phyloP scores from a whole-genome alignment of 2,329 filamentous ascomycete genomes.

The Xylariales sp. region DNA sequence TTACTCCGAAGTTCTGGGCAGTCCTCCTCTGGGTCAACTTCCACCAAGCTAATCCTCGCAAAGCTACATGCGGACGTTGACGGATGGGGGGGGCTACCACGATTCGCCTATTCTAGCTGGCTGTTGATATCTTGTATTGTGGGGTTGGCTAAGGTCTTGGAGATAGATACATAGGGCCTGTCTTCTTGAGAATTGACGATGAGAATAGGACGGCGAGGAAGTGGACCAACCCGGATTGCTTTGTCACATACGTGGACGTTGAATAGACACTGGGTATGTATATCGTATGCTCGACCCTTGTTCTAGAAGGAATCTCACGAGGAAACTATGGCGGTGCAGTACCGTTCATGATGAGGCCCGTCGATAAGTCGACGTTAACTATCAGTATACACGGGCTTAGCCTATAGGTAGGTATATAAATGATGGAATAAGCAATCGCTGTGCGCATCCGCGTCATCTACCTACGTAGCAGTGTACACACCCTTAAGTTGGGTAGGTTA shows the following conservation, averaged over 20 bases:
- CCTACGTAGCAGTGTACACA: too few relatives aligned
- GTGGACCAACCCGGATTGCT: not conserved
- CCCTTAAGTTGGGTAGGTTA: too few relatives aligned
- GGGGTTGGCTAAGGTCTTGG: too few relatives aligned
- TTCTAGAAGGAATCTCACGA: slow-evolving; percentile 17
- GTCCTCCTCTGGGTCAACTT: not conserved
- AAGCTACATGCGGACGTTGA: not conserved
- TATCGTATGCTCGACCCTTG: slow-evolving; percentile 9
- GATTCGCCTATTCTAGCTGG: not conserved
- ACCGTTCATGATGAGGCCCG: not conserved
- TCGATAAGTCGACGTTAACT: not conserved
- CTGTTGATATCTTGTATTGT: not conserved
- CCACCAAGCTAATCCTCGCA: not conserved
- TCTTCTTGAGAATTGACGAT: not conserved
- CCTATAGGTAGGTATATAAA: not conserved
- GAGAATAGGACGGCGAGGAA: not conserved
- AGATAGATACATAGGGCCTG: too few relatives aligned
- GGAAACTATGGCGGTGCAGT: not conserved
- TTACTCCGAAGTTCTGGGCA: not conserved
- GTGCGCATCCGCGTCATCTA: not conserved
- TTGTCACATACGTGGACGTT: not conserved
- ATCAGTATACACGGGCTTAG: not conserved
- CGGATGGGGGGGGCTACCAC: too few relatives aligned
- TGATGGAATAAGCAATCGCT: not conserved
- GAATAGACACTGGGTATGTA: not conserved